Evolutionary conservation across 2,329 filamentous ascomycete genomes (phyloP).

Genomic region (Alternaria angustiovoidea): DNA sequence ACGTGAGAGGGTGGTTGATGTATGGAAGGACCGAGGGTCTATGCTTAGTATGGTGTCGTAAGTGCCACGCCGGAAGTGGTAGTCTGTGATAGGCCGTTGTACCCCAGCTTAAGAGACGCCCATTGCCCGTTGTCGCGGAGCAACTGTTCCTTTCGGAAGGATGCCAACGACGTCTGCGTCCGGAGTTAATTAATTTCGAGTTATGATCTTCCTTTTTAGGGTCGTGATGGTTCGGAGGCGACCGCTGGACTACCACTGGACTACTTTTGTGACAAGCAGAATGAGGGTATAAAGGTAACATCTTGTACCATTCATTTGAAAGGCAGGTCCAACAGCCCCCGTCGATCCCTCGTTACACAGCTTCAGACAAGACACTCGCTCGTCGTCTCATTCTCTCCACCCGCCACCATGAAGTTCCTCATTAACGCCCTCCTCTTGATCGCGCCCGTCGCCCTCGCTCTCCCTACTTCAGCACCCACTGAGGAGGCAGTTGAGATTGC

Average conservation of each 20-base stretch:
- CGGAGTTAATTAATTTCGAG: conserved; percentile 24
- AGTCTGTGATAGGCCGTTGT: conserved; percentile 11
- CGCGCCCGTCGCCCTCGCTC: conserved; percentile 26
- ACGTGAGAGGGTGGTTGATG: conserved; percentile 25
- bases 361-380: conserved; percentile 18
- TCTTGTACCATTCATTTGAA: background rate
- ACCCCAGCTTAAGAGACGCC: background rate
- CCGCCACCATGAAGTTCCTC: conserved; percentile 31
- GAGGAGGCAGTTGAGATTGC: conserved; percentile 15
- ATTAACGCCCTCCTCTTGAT: conserved; percentile 26
- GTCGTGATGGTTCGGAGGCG: conserved; percentile 22
- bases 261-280: background rate
- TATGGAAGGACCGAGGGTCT: conserved; percentile 9
- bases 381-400: conserved; percentile 1
- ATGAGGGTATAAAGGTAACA: conserved; percentile 15
- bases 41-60: conserved; percentile 1
- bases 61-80: conserved; percentile 1
- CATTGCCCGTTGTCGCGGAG: conserved; percentile 16
- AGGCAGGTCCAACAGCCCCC: conserved; percentile 13
- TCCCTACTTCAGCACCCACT: conserved; percentile 26
- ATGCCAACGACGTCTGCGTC: conserved; percentile 7
- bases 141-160: conserved; percentile 23
- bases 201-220: conserved; percentile 21
- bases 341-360: conserved; percentile 13
- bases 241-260: conserved; percentile 14